Percentiles rank a stretch among this genome's conserved stretches.
These are phyloP conservation scores for Thecaphora thlaspeos DNA, from an alignment of 1,284 basidiomycete genomes.

Conservation along the genomic window DNA sequence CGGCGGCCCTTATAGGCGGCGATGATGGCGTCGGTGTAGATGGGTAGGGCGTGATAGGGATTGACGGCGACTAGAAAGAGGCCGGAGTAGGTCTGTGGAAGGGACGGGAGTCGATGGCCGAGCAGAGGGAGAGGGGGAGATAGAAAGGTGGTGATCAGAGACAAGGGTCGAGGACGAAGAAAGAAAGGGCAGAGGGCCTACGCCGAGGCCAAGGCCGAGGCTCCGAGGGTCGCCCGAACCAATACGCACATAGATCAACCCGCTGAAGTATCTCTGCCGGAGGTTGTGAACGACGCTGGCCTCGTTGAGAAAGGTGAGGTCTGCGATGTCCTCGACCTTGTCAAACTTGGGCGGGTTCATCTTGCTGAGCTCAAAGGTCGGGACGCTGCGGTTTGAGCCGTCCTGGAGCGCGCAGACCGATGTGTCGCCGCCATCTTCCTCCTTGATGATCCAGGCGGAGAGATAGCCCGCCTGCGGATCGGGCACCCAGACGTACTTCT, in stretches of 20 bases:
- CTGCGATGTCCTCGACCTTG: constrained; percentile 95
- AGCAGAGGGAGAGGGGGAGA: no score
- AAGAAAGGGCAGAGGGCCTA: background rate
- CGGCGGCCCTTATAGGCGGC: constrained; percentile 90
- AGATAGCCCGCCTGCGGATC: constrained; percentile 85
- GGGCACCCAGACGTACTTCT: constrained; percentile 95
- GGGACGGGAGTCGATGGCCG: no score
- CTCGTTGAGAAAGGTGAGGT: constrained; percentile 96
- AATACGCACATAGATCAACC: constrained; percentile 84
- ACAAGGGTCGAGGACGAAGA: no score
- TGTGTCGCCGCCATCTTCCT: constrained; percentile 68
- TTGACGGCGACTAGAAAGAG: constrained; percentile 98
- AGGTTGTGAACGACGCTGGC: constrained; percentile 98
- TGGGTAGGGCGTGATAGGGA: constrained; percentile 87
- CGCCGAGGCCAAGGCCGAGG: no score
- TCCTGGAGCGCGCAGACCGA: constrained; percentile 65
- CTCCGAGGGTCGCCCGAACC: no score
- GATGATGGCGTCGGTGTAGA: constrained; percentile 88
- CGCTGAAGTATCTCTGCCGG: constrained; percentile 82
- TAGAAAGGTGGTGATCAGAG: no score
- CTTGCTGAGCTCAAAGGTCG: constrained; percentile 51
- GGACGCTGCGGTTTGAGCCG: constrained; percentile 59
- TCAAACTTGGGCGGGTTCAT: constrained; percentile 96
- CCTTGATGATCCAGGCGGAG: constrained; percentile 82
- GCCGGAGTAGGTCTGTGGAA: constrained; percentile 95